Conservation (phyloP, 1,284 basidiomycete species). For the Termitomyces sp. region DNA sequence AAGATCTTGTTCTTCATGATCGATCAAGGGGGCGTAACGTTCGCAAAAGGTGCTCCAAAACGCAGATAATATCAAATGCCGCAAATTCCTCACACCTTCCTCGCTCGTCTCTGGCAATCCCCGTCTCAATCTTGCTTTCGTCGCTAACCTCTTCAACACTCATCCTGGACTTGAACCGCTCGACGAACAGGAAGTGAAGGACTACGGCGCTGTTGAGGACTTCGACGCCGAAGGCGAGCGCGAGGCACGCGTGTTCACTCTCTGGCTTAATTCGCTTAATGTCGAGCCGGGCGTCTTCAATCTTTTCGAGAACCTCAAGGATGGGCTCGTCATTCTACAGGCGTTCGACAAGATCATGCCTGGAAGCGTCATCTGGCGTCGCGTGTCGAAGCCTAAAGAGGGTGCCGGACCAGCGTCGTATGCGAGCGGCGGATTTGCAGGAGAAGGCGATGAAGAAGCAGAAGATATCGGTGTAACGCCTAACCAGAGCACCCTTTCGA, state of each 20-base stretch:
- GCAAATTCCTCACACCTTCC: constrained; percentile 92
- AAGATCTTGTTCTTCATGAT: constrained; percentile 7
- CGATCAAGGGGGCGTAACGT: not conserved
- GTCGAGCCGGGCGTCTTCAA: constrained; percentile 97
- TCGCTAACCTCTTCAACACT: constrained; percentile 98
- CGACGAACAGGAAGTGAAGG: constrained; percentile 83
- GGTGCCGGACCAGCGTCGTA: constrained; percentile 43
- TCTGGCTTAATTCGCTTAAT: constrained; percentile 96
- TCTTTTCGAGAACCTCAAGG: constrained; percentile 92
- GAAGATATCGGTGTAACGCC: constrained; percentile 74
- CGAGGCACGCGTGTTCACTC: constrained; percentile 94
- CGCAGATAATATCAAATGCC: constrained; percentile 89
- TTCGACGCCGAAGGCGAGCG: constrained; percentile 99
- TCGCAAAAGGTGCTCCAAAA: constrained; percentile 73
- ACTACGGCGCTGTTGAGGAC: constrained; percentile 87
- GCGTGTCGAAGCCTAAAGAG: constrained; percentile 89
- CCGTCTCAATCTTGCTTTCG: constrained; percentile 97
- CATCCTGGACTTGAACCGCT: constrained; percentile 91
- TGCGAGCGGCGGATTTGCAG: constrained; percentile 26
- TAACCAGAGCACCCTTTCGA: constrained; percentile 79
- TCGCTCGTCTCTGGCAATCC: constrained; percentile 93
- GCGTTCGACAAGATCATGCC: constrained; percentile 96
- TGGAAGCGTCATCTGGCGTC: constrained; percentile 88
- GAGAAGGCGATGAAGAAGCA: constrained; percentile 56
- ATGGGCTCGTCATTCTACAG: constrained; percentile 88